Evolutionary conservation across 495 filamentous ascomycete genomes (phyloP), one percentile per base, ranked within the genome.

Genomic region (Ascobolus immersus): DNA sequence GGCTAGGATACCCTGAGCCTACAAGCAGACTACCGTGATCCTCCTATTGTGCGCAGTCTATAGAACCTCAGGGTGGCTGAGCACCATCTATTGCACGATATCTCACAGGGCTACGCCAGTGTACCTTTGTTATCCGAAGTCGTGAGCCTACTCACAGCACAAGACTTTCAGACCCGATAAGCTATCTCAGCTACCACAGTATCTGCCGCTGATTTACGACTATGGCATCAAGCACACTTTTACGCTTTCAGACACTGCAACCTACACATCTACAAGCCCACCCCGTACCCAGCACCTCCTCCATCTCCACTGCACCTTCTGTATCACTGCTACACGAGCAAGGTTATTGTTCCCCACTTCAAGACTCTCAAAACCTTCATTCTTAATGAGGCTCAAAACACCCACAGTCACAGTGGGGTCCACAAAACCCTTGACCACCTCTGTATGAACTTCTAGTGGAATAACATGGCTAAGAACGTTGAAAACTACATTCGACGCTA

Each of bases 1-100:
- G 18, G 28, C 1, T 15, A 18, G 21, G 34, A 36, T 36, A 7
- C 22, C 1, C 25, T 36, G 1, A 13, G 23, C 13, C 4, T 9
- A 22, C 4, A 25, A 4, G 23, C 25, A 2, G 34, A 36, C 12
- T 36, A 36, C 22, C n/a, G 25, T n/a, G 33, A 35, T 7, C 5
- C 12, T 15, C 28, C 28, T 5, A 11, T 30, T n/a, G n/a, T n/a
- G 23, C 23, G 7, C 7, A 25, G n/a, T 7, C 7, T 7, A 25
- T 25, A 25, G 7, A 25, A 7, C 23, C 7, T n/a, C 7, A 25
- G 7, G 23, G 23, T 7, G n/a, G 23, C 18, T 12, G 34, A 0
- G n/a, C n/a, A n/a, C n/a, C n/a, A n/a, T n/a, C n/a, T n/a, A n/a
- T n/a, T n/a, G n/a, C n/a, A n/a, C n/a, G n/a, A n/a, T n/a, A n/a